Percentiles rank a stretch among this genome's conserved stretches.
These are phyloP conservation scores for Boletellus ananas DNA, from an alignment of 768 basidiomycete genomes.

Conservation along the genomic window DNA sequence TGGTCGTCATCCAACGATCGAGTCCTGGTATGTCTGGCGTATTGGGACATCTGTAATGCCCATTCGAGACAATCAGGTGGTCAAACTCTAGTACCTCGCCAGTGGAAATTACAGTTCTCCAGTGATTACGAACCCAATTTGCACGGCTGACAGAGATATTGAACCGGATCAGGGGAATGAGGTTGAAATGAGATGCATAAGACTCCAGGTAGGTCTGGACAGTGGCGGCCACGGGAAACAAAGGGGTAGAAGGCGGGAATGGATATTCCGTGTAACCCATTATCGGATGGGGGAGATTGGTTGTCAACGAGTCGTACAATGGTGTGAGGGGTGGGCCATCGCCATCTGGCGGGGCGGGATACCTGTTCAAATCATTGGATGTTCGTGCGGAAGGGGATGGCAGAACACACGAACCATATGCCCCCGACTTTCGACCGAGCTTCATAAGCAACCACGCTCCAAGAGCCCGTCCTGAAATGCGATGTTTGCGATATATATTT, in stretches of 20 bases:
- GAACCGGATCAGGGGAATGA: slow-evolving; percentile 61
- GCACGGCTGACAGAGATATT: slow-evolving; percentile 51
- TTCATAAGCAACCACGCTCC: slow-evolving; percentile 66
- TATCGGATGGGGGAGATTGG: slow-evolving; percentile 74
- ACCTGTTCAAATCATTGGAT: slow-evolving; percentile 36
- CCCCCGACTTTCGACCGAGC: slow-evolving; percentile 66
- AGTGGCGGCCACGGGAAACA: slow-evolving; percentile 59
- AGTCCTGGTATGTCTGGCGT: slow-evolving; percentile 62
- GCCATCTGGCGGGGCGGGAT: slow-evolving; percentile 47
- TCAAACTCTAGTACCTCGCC: slow-evolving; percentile 47
- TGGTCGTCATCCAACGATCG: slow-evolving; percentile 47
- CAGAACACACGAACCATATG: slow-evolving; percentile 53
- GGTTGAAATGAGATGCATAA: slow-evolving; percentile 60
- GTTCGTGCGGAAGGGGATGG: background rate
- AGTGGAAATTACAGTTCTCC: slow-evolving; percentile 47
- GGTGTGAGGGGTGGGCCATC: slow-evolving; percentile 58
- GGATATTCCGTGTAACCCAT: slow-evolving; percentile 65
- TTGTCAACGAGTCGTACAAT: slow-evolving; percentile 76
- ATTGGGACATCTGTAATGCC: slow-evolving; percentile 65
- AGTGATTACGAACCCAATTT: slow-evolving; percentile 39
- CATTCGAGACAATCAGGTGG: slow-evolving; percentile 70
- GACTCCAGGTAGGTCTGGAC: slow-evolving; percentile 68
- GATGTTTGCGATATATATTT: slow-evolving; percentile 59
- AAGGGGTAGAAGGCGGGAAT: slow-evolving; percentile 68
- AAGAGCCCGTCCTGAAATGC: slow-evolving; percentile 54